Evolutionary conservation across 2,329 filamentous ascomycete genomes (phyloP), one percentile per base, ranked within the genome.

Genomic region (Neophaeococcomyces mojaviensis): DNA sequence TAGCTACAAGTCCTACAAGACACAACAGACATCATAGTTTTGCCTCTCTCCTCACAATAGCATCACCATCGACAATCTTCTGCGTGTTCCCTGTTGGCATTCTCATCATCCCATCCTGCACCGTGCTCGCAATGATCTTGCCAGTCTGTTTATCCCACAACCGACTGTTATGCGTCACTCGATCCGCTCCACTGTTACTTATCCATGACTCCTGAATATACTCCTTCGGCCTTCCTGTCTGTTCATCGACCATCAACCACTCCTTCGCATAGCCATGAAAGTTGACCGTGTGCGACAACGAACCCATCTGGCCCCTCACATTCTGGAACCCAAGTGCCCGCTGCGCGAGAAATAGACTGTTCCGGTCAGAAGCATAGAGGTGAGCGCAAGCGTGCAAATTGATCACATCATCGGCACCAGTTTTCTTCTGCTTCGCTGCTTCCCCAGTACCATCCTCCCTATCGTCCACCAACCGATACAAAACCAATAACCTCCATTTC

Each of bases 301-400:
- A 72, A 4, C 67, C 68, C 64, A 75, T 71, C 18, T 64, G 63
- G 0, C 57, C 61, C 49, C 63, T 68, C 5, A 59, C 51, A 31
- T 65, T 59, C 19, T 61, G 64, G 19, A 69, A 59, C 0, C 68
- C 68, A n/a, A 73, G 57, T 13, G 74, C 69, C 18, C 73, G 73
- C 2, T 72, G 65, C 2, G 77, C 67, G 36, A 77, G 59, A 58
- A 72, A 71, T 10, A 78, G 60, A 15, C 71, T 72, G 47, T 79
- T 79, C 19, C 71, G 68, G 53, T 79, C 77, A 28, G 71, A 74
- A 0, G 75, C 71, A 54, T 77, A 79, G 35, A 78, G 62, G 58
- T 80, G 77, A 2, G 74, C 75, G 52, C 72, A 76, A 1, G 74
- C 70, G 51, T 79, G 76, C 15, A 79, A 58, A 51, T 79, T 79